A percentile compares a stretch with the other conserved stretches of the same genome.
Conservation (phyloP, 2,329 filamentous ascomycete species). For the Botrytis fabae region DNA sequence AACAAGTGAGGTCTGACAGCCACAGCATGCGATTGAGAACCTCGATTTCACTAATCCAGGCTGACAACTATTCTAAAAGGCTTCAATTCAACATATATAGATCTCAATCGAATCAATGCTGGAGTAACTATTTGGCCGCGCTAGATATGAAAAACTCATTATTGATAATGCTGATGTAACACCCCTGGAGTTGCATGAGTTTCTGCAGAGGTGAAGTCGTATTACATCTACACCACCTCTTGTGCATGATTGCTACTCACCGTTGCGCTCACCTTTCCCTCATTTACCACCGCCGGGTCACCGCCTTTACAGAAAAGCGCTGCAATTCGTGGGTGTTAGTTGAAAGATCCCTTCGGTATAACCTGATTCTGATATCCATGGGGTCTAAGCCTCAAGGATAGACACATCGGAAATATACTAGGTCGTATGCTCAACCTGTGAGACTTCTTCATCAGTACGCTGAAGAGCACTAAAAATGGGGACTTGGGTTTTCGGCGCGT, state of each 20-base stretch:
- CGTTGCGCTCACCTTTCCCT: background rate
- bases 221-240: background rate
- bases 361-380: conserved; percentile 12
- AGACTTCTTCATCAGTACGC: background rate
- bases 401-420: background rate
- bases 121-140: background rate
- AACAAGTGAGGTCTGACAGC: background rate
- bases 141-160: background rate
- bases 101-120: too few relatives aligned
- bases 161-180: conserved; percentile 20
- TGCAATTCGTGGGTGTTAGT: conserved; percentile 5
- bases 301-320: background rate
- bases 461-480: background rate
- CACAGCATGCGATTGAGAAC: background rate
- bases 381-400: conserved; percentile 3
- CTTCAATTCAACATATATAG: background rate
- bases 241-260: conserved; percentile 3
- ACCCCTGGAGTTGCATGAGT: conserved; percentile 21
- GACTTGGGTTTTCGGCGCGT: background rate
- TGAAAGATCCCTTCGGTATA: background rate
- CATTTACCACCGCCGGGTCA: background rate
- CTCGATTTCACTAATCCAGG: background rate
- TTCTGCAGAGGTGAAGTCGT: background rate
- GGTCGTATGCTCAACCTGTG: background rate
- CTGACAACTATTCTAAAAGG: background rate